Percentiles rank a stretch among this genome's conserved stretches.
These are phyloP conservation scores for Rhinocladiella similis DNA, from an alignment of 2,329 filamentous ascomycete species.

Conservation along the genomic window DNA sequence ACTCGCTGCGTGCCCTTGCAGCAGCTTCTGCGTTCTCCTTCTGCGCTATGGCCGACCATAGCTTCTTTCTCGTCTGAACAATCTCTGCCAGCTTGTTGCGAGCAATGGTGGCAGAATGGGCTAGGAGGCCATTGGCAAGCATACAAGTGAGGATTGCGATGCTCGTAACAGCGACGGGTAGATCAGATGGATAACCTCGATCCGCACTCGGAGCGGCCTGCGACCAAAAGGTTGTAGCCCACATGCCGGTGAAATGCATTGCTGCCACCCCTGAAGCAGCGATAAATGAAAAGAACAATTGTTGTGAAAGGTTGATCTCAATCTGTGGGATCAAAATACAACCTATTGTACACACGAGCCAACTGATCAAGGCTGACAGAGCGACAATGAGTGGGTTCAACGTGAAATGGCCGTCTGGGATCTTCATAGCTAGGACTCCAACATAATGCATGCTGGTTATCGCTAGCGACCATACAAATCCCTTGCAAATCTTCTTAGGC, in stretches of 20 bases:
- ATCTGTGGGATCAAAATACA: conserved; percentile 36
- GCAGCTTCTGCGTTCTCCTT: conserved; percentile 38
- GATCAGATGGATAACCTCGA: conserved; percentile 34
- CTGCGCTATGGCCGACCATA: conserved; percentile 37
- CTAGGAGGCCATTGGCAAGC: conserved; percentile 36
- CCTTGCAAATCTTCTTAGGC: conserved; percentile 30
- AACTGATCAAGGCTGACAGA: conserved; percentile 35
- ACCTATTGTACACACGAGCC: conserved; percentile 36
- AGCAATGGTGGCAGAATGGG: conserved; percentile 37
- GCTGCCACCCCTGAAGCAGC: conserved; percentile 37
- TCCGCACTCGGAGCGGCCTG: conserved; percentile 25
- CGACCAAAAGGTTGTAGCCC: conserved; percentile 35
- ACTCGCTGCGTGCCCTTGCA: conserved; percentile 35
- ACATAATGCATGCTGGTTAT: conserved; percentile 38
- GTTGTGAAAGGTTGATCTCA: conserved; percentile 35
- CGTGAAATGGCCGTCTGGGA: conserved; percentile 33
- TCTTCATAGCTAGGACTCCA: conserved; percentile 34
- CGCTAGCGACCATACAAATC: conserved; percentile 37
- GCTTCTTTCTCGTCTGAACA: conserved; percentile 33
- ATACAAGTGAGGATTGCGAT: conserved; percentile 38
- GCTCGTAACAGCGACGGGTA: conserved; percentile 34
- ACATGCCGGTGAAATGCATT: conserved; percentile 39
- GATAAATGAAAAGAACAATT: conserved; percentile 35
- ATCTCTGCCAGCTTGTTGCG: conserved; percentile 39
- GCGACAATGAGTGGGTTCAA: conserved; percentile 32